phyloP scores from a whole-genome alignment of 306 rosid species.

The Cicer bijugum region DNA sequence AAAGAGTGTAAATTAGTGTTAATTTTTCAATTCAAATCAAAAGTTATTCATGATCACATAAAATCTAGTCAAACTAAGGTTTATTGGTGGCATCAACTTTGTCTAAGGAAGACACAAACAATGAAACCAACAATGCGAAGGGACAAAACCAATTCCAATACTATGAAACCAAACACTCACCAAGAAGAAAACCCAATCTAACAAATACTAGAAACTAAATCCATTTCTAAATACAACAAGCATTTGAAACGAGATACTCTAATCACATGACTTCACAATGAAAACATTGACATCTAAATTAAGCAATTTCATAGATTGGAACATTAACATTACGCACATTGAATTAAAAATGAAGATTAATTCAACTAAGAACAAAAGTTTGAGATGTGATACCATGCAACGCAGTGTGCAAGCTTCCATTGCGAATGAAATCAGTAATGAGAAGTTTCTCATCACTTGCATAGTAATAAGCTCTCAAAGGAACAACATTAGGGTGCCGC shows the following conservation, averaged over 20 bases:
- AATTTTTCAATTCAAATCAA: background rate
- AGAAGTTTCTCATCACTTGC: conserved; percentile 76
- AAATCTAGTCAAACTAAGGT: conserved; percentile 10
- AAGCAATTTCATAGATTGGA: background rate
- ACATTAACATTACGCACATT: background rate
- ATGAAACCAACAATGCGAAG: background rate
- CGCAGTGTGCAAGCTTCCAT: conserved; percentile 69
- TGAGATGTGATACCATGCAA: conserved; percentile 58
- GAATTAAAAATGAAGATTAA: background rate
- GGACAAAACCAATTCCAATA: background rate
- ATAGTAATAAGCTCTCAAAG: conserved; percentile 73
- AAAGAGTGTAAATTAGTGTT: background rate
- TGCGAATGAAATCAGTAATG: conserved; percentile 72
- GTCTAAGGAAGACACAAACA: background rate
- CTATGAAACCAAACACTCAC: background rate
- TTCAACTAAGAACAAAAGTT: background rate
- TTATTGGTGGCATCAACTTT: background rate
- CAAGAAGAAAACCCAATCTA: background rate
- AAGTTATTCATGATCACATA: background rate
- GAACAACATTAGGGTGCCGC: conserved; percentile 71
- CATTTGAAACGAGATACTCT: background rate
- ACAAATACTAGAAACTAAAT: conserved; percentile 3
- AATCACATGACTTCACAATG: background rate
- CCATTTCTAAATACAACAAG: conserved; percentile 5
- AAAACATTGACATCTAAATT: conserved; percentile 2